These are phyloP conservation scores for Psophocarpus tetragonolobus DNA, from an alignment of 306 rosid species.

Conservation along the genomic window DNA sequence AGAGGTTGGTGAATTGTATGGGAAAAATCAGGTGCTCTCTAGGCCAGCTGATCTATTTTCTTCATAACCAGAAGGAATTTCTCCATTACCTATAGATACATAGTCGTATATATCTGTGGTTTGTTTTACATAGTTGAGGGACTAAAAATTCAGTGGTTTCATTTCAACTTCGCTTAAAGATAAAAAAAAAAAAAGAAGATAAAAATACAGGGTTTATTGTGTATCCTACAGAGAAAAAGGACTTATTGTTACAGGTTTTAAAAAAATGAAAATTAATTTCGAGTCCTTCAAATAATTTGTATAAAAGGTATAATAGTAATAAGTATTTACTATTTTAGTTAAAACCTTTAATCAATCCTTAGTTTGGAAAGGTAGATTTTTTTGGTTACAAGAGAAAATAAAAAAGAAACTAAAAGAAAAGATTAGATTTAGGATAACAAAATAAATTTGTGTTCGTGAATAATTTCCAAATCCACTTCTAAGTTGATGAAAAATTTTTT, in stretches of 20 bases:
- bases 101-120: background rate
- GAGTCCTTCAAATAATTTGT: background rate
- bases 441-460: too few species aligned
- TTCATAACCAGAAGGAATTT: conserved; percentile 31
- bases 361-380: too few species aligned
- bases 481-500: too few species aligned
- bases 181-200: background rate
- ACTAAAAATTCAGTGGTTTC: conserved; percentile 24
- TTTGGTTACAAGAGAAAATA: too few species aligned
- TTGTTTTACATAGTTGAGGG: background rate
- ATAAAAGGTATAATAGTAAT: too few species aligned
- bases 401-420: too few species aligned
- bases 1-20: conserved; percentile 31
- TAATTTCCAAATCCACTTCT: too few species aligned
- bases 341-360: too few species aligned
- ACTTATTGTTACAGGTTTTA: background rate
- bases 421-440: too few species aligned
- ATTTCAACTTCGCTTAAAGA: background rate
- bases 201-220: background rate
- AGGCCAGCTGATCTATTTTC: conserved; percentile 41
- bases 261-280: background rate
- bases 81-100: background rate
- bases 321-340: too few species aligned
- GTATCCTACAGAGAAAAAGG: background rate
- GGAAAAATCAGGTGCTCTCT: conserved; percentile 21